Evolutionary conservation across 2,329 filamentous ascomycete genomes (phyloP), one percentile per base, ranked within the genome.

Genomic region (Aspergillus sclerotialis): DNA sequence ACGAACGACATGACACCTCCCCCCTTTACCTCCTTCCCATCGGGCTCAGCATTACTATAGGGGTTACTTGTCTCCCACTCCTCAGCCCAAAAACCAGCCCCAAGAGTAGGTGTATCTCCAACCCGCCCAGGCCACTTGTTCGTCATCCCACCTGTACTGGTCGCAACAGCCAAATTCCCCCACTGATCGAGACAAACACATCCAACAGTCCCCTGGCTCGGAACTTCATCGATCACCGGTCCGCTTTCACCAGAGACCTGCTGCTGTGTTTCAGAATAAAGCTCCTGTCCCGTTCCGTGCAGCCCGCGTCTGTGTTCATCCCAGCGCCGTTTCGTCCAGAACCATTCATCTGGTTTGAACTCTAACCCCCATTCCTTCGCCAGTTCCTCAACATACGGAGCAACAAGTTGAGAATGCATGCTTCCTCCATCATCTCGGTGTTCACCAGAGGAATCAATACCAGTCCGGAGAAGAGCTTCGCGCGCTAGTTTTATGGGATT

Each of bases 61-160:
- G 3, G 9, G 8, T 24, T 10, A 4, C 6, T 10, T 10, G 67
- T 61, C 6, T 62, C 60, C 86, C 86, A 94, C 46, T 88, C 76
- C 55, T 93, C 88, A 0, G 88, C 86, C 86, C 87, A 94, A 59
- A 88, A 94, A 0, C 88, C 88, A 1, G 87, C 83, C 0, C 88
- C 88, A 0, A 88, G 66, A 0, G 82, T 82, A 0, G 88, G 87
- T 8, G 88, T 94, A 55, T 94, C 88, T 1, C 88, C 88, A 43
- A 94, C 81, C 13, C 88, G 70, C 0, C 87, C 88, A 0, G 84
- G 84, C 35, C 90, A 64, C 65, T 94, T 94, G 57, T 94, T 94
- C 14, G 88, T 94, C 58, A 94, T 57, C 0, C 88, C 88, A 4
- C 88, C 88, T 0, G 76, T 80, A 23, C 72, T 76, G 0, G 76